Base-by-base conservation (phyloP, 2,329 filamentous ascomycete genomes). In the Aspergillus jensenii region DNA sequence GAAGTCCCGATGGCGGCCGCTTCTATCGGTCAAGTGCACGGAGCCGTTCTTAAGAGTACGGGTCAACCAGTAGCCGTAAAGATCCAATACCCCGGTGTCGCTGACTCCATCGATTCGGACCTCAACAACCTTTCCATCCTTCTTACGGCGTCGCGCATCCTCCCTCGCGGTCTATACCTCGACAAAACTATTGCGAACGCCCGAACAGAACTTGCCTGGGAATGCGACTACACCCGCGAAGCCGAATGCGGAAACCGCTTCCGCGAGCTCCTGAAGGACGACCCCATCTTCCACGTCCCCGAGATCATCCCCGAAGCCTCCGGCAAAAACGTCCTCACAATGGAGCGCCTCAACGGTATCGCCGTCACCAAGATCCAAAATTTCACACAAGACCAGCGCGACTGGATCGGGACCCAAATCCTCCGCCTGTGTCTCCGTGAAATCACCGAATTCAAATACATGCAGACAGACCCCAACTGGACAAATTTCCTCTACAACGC, bases 391-490 rank as follows among this genome's bases (percentile, higher is more conserved):
- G 81, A 86, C 51, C 91, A 98, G 74, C 87, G 89, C 59, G 92
- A 99, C 78, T 97, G 93, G 91, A 96, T 99, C 68, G 95, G 95
- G 53, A 95, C 91, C 0, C 90, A 98, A 68, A 90, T 98, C 64
- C 84, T 98, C 52, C 90, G 92, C 4, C 87, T 99, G 11, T 98
- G 92, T 71, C 83, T 98, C 40, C 88, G 93, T 58, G 95, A 98
- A 77, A 93, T 98, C 66, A 88, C 88, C 63, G 91, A 96, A 75
- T 98, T 97, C 84, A 87, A 83, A 60, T 98, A 96, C 79, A 99
- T 99, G 95, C 95, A 99, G 78, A 99, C 95, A 5, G 95, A 99
- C 71, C 95, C 95, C 41, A 99, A 99, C 80, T 99, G 95, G 95
- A 98, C 93, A 35, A 99, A 99, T 76, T 99, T 99, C 75, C 82